These are phyloP conservation scores for Candida sp. DNA, from an alignment of 1,139 yeast species.

Conservation along the genomic window DNA sequence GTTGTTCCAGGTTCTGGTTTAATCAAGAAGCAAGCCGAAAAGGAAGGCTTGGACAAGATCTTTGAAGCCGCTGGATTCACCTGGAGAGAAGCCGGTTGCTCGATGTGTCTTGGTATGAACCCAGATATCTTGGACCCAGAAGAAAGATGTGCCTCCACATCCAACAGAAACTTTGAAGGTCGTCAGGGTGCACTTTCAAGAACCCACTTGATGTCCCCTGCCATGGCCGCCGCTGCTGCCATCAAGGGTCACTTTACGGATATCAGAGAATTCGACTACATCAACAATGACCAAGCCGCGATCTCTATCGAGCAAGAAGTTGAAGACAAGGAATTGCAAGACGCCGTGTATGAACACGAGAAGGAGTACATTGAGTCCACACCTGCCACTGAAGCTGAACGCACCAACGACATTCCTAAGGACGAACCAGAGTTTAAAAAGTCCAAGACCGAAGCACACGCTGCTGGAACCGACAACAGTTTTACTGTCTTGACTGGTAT, in stretches of 20 bases:
- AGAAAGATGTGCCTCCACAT: conserved; percentile 98
- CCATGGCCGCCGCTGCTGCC: conserved; percentile 99
- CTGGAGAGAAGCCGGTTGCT: conserved; percentile 99
- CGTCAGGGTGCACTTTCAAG: conserved; percentile 98
- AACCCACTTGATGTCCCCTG: conserved; percentile 98
- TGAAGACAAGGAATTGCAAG: conserved; percentile 64
- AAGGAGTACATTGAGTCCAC: conserved; percentile 54
- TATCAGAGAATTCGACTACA: conserved; percentile 79
- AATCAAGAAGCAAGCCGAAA: conserved; percentile 91
- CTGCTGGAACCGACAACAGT: conserved; percentile 65
- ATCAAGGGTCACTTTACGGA: conserved; percentile 90
- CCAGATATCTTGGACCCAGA: conserved; percentile 95
- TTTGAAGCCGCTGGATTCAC: conserved; percentile 93
- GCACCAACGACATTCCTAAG: conserved; percentile 60
- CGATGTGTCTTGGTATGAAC: conserved; percentile 99
- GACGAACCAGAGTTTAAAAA: conserved; percentile 37
- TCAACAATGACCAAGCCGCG: conserved; percentile 62
- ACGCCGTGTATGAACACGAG: conserved; percentile 73
- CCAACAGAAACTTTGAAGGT: conserved; percentile 98
- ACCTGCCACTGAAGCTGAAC: conserved; percentile 46
- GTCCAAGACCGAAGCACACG: conserved; percentile 26
- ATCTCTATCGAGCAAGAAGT: conserved; percentile 54
- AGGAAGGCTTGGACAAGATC: conserved; percentile 91
- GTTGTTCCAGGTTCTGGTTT: conserved; percentile 98
- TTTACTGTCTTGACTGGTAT: conserved; percentile 80